Base-by-base conservation (phyloP, 1,284 basidiomycete species). In the Apiotrichum laibachii region DNA sequence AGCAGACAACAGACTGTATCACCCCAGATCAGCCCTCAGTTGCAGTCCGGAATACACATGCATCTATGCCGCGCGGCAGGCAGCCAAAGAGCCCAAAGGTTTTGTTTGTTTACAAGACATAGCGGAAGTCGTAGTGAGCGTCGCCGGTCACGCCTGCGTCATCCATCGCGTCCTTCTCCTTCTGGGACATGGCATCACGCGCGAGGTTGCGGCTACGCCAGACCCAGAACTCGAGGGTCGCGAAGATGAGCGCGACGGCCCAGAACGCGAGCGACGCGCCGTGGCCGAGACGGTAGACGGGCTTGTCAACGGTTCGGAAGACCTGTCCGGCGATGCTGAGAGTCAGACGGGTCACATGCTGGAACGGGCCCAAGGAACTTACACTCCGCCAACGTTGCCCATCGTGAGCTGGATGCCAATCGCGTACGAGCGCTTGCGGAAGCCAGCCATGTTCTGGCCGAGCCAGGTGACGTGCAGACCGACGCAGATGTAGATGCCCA, bases 361-460 rank as follows among this genome's bases (percentile, higher is more conserved):
- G 43, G 1, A 21, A 19, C 10, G 43, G 43, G 9, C 8, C 5
- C 12, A 18, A 16, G 15, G 6, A 4, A 54, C 43, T 54, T n/a
- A 37, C 53, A 55, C 53, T 11, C 55, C 55, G 19, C 55, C 55
- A 26, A 56, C 43, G 55, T 67, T 70, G 19, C 68, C 68, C 57
- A 68, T 68, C 1, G 64, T 57, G 55, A 68, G 68, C 57, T 67
- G 67, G 33, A 59, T 46, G 22, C 68, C 68, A 22, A 68, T 60
- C n/a, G 60, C 53, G 13, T 61, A 63, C 11, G 60, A 57, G 22
- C 67, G 61, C 55, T 68, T 67, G 48, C 60, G 66, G 55, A 66
- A 66, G 6, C 63, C 63, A 0, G 60, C 60, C 9, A 55, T 60
- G 53, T 65, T 65, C 52, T 64, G 54, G 37, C 59, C 55, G 44